Evolutionary conservation across 139 green algal genomes (phyloP).

Genomic region (Haematococcus sp.): DNA sequence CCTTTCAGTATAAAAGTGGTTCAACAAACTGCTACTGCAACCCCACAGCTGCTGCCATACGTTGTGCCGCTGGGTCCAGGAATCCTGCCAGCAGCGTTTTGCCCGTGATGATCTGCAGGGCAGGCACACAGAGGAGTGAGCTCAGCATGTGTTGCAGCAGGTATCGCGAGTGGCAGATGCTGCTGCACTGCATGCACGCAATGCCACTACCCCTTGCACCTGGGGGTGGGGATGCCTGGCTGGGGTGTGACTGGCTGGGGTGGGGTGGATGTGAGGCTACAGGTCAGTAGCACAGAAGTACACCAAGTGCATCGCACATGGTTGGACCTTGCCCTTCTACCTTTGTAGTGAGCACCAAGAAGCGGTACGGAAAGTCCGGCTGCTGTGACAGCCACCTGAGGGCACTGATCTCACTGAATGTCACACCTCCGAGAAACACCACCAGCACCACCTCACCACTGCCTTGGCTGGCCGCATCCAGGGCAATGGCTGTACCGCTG

Average conservation of each 20-base stretch:
- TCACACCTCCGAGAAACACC: slow-evolving; percentile 86
- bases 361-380: slow-evolving; percentile 53
- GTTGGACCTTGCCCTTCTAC: not conserved
- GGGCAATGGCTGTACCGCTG: not conserved
- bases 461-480: not conserved
- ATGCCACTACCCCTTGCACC: too few species aligned
- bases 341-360: slow-evolving; percentile 80
- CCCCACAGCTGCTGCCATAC: not conserved
- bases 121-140: not conserved
- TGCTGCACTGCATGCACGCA: not conserved
- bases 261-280: too few species aligned
- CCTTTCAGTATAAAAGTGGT: too few species aligned
- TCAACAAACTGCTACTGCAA: not conserved
- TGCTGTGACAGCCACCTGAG: slow-evolving; percentile 71
- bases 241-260: too few species aligned
- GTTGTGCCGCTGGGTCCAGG: not conserved
- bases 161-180: too few species aligned
- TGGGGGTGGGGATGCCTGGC: too few species aligned
- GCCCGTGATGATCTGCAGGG: slow-evolving; percentile 2
- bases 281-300: too few species aligned
- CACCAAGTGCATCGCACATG: not conserved
- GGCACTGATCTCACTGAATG: slow-evolving; percentile 84
- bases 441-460: slow-evolving; percentile 63
- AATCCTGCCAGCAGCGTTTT: not conserved
- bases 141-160: not conserved